A percentile compares a stretch with the other conserved stretches of the same genome.
Conservation (phyloP, 305 asterid genomes). For the Fraxinus baroniana region DNA sequence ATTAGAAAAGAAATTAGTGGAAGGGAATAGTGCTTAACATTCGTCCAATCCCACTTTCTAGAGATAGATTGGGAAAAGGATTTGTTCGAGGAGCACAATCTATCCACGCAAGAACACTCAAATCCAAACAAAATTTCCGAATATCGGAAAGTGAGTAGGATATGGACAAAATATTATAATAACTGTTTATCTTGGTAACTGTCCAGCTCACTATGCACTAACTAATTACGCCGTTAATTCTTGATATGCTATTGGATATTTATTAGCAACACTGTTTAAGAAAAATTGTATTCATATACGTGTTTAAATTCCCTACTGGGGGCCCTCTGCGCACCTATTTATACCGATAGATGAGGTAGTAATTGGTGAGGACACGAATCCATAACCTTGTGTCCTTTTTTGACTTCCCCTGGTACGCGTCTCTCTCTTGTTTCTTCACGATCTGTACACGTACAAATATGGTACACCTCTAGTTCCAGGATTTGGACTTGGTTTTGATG, state of each 20-base stretch:
- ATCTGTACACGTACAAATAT: neutral
- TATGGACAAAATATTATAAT: neutral
- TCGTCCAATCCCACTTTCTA: neutral
- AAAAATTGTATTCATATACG: neutral
- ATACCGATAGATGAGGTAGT: neutral
- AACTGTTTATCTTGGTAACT: neutral
- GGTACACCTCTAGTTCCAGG: neutral
- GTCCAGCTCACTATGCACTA: neutral
- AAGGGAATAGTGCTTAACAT: neutral
- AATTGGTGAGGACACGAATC: neutral
- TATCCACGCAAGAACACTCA: neutral
- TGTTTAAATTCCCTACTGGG: neutral
- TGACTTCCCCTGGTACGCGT: neutral
- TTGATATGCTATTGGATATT: neutral
- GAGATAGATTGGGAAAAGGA: neutral
- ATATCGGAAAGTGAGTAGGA: neutral
- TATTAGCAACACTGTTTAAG: neutral
- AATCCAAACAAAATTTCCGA: neutral
- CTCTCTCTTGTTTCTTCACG: neutral
- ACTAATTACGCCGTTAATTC: neutral
- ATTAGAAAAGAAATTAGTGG: neutral
- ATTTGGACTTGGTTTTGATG: neutral
- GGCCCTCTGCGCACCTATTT: neutral
- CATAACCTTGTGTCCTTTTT: neutral
- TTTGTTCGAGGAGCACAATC: too few species aligned